Percentiles rank a stretch among this genome's conserved stretches.
Conservation (phyloP, 2,329 filamentous ascomycete genomes). For the Nemania diffusa region DNA sequence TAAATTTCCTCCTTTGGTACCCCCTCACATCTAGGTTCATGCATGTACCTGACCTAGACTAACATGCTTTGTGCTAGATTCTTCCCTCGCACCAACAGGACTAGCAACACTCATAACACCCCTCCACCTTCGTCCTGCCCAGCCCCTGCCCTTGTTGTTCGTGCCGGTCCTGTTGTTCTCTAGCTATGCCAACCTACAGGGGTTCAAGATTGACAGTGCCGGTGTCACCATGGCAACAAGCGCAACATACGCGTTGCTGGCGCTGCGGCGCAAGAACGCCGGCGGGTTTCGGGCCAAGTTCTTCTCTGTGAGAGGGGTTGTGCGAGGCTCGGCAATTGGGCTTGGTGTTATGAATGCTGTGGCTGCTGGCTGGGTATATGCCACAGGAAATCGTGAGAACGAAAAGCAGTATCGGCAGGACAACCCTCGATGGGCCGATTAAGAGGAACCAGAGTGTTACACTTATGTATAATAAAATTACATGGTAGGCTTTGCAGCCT, state of each 20-base stretch:
- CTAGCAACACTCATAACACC: conserved; percentile 67
- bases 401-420: conserved; percentile 61
- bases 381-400: conserved; percentile 60
- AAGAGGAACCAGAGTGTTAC: conserved; percentile 42
- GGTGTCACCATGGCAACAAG: conserved; percentile 67
- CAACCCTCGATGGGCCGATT: conserved; percentile 63
- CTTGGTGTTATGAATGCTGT: conserved; percentile 60
- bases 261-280: conserved; percentile 58
- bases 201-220: conserved; percentile 66
- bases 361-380: conserved; percentile 64
- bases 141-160: conserved; percentile 61
- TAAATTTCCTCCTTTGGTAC: too few species aligned
- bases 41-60: background rate
- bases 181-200: conserved; percentile 69
- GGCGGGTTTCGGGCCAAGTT: conserved; percentile 50
- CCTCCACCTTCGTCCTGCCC: conserved; percentile 65
- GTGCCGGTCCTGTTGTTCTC: conserved; percentile 65
- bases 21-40: background rate
- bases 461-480: conserved; percentile 1
- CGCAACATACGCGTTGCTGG: conserved; percentile 66
- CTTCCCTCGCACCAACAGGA: conserved; percentile 64
- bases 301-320: conserved; percentile 60
- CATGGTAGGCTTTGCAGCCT: background rate
- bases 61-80: conserved; percentile 52
- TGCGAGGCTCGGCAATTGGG: conserved; percentile 62